These are phyloP conservation scores for Urostyla sp. DNA, from an alignment of 73 alveolate genomes.

Conservation along the genomic window DNA sequence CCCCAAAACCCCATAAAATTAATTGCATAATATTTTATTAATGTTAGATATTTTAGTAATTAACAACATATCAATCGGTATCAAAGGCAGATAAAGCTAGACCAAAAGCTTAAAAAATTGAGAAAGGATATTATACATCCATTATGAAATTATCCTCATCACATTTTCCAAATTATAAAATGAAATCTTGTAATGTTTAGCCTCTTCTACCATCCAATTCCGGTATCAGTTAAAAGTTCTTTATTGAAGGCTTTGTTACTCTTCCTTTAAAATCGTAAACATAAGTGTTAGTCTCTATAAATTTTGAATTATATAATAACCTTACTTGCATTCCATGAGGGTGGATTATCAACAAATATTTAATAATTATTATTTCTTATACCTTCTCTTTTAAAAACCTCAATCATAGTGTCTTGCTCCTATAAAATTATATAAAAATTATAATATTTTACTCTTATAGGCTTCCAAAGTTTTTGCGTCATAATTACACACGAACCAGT, in stretches of 20 bases:
- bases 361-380: conserved; percentile 23
- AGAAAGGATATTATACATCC: conserved; percentile 83
- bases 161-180: conserved; percentile 79
- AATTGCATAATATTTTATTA: neutral
- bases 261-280: conserved; percentile 89
- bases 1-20: neutral
- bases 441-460: conserved; percentile 7
- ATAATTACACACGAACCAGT: conserved; percentile 31
- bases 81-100: conserved; percentile 83
- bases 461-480: conserved; percentile 42
- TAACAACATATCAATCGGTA: conserved; percentile 12
- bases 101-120: conserved; percentile 80
- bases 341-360: conserved; percentile 55
- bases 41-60: too few species aligned
- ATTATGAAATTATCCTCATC: conserved; percentile 75
- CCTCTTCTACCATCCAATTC: conserved; percentile 72
- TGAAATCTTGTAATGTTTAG: conserved; percentile 12
- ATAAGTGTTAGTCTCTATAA: conserved; percentile 65
- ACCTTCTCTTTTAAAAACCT: conserved; percentile 15
- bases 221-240: conserved; percentile 81
- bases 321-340: conserved; percentile 56
- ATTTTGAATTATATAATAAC: neutral
- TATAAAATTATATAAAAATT: neutral
- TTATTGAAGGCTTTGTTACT: conserved; percentile 87
- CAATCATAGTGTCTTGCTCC: conserved; percentile 39